Evolutionary conservation across 257 asterid species (phyloP), one percentile per base, ranked within the genome.

Genomic region (Solanum infundibuliforme): DNA sequence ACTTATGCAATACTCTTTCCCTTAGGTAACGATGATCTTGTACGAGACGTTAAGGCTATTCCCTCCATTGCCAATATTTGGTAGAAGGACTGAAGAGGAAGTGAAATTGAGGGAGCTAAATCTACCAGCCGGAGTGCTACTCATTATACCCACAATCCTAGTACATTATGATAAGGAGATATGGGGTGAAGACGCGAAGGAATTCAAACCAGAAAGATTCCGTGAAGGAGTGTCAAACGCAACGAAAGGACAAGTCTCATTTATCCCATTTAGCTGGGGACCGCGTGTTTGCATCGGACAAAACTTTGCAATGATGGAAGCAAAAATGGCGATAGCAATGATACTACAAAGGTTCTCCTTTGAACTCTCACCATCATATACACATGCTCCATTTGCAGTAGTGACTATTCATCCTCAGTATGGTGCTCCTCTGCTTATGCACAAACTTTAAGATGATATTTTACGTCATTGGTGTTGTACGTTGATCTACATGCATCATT

Each of bases 101-200:
- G 88, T 85, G 3, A 60, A 38, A 25, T 13, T 91, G 72, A 89
- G 93, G 20, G 83, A 87, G 2, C 12, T 84, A 3, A 12, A n/a
- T 20, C 71, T 91, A 34, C 93, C 92, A 4, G 82, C 84, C 0
- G 91, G 82, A 25, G 55, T 76, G 38, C 6, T 66, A 84, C 32
- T 52, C 13, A 20, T 43, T 91, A 38, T 76, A 35, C 92, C 93
- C 20, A 4, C 77, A 6, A 84, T 89, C 83, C 10, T 91, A 25
- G 8, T 91, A 72, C 93, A 91, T 39, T 88, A 89, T 20, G 91
- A 91, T 39, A 3, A 55, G 9, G 72, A 87, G 48, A 68, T 84
- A 86, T 91, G 93, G 93, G 93, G 92, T 7, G 90, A 89, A 8
- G 90, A 91, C 81, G 91, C 89, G 18, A 88, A 88, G 16, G 88